phyloP scores from a whole-genome alignment of 2,329 filamentous ascomycete species.

The Cladophialophora psammophila region DNA sequence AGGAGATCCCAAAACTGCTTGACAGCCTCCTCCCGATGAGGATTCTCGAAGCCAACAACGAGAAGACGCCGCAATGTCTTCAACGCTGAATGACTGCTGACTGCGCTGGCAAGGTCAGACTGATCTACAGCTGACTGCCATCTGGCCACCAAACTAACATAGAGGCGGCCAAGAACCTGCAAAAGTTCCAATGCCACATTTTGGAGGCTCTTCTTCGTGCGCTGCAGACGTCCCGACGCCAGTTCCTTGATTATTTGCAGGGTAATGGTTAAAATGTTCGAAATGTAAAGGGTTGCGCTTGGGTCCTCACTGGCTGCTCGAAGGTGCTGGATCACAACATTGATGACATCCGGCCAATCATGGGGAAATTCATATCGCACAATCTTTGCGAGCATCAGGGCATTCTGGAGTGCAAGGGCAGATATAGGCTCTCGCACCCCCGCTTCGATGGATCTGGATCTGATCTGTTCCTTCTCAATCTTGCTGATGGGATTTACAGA shows the following conservation, averaged over 20 bases:
- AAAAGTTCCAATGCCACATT: constrained; percentile 82
- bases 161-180: constrained; percentile 79
- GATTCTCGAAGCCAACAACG: constrained; percentile 81
- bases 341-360: constrained; percentile 70
- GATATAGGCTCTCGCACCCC: constrained; percentile 78
- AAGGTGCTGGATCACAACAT: constrained; percentile 50
- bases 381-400: constrained; percentile 85
- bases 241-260: constrained; percentile 91
- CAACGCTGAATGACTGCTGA: constrained; percentile 70
- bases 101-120: constrained; percentile 64
- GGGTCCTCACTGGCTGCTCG: constrained; percentile 30
- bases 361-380: constrained; percentile 86
- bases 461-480: constrained; percentile 78
- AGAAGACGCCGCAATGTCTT: constrained; percentile 82
- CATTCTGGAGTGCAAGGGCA: constrained; percentile 83
- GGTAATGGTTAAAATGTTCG: constrained; percentile 52
- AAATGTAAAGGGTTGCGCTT: constrained; percentile 27
- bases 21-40: constrained; percentile 78
- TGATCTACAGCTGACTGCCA: constrained; percentile 63
- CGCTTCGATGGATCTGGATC: constrained; percentile 75
- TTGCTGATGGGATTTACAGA: constrained; percentile 71
- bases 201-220: constrained; percentile 78
- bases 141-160: constrained; percentile 72
- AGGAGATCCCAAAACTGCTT: constrained; percentile 81
- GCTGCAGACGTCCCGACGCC: constrained; percentile 76